phyloP scores from a whole-genome alignment of 371 early-diverging fungal genomes.

The Apophysomyces variabilis region DNA sequence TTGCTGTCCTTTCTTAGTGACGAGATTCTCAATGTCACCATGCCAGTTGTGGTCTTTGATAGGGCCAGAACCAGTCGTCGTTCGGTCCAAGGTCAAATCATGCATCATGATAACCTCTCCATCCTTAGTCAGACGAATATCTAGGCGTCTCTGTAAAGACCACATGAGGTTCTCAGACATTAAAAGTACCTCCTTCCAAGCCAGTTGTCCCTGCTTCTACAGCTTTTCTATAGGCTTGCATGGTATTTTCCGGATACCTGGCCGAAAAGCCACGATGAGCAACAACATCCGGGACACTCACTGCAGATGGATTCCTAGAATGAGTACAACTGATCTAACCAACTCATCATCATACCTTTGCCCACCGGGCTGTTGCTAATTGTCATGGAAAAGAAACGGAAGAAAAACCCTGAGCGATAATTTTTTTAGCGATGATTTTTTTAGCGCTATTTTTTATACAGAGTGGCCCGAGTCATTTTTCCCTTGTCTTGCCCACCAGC shows the following conservation, averaged over 20 bases:
- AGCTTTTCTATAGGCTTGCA: constrained; percentile 61
- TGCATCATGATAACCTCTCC: constrained; percentile 70
- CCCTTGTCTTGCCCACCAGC: too few species aligned
- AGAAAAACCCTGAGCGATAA: neutral
- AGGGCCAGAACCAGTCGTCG: constrained; percentile 61
- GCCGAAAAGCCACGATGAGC: constrained; percentile 63
- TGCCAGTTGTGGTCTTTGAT: constrained; percentile 56
- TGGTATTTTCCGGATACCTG: constrained; percentile 69
- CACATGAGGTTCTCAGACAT: neutral
- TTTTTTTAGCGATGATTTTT: too few species aligned
- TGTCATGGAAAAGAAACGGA: neutral
- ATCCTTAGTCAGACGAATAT: constrained; percentile 66
- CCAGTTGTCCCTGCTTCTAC: constrained; percentile 62
- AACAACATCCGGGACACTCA: constrained; percentile 40
- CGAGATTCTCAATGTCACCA: constrained; percentile 62
- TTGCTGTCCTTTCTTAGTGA: constrained; percentile 53
- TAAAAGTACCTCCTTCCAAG: constrained; percentile 59
- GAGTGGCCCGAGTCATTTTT: too few species aligned
- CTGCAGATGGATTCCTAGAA: neutral
- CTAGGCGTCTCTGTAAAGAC: constrained; percentile 24
- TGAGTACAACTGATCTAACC: neutral
- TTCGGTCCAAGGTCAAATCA: constrained; percentile 60
- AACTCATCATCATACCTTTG: neutral
- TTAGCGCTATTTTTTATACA: too few species aligned
- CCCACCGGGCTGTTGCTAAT: neutral